Base-by-base conservation (phyloP, 768 basidiomycete genomes). In the Rhizopogon roseolus region DNA sequence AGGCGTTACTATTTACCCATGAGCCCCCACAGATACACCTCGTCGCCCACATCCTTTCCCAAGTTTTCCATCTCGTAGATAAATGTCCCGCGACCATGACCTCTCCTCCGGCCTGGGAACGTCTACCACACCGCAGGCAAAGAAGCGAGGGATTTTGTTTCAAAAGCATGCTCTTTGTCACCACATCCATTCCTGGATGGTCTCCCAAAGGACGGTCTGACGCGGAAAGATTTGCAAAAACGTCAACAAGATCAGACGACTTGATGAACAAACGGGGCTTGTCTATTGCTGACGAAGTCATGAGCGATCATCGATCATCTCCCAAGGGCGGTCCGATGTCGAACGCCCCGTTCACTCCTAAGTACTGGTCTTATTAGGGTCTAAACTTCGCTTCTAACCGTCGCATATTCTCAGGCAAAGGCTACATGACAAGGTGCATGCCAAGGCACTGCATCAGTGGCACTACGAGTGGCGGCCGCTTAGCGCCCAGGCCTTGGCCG, bases 241-340 rank as follows among this genome's bases (percentile, higher is more conserved):
- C 84, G 59, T 88, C 85, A 6, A 87, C 71, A n/a, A 91, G 77
- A 57, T 91, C 86, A 9, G 66, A 71, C 2, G 87, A 77, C 62
- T 86, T 89, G 64, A 92, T 78, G 62, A 90, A 91, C 36, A 91
- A 71, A 8, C 75, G 76, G 1, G 87, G 71, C 60, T 85, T 87
- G 68, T 85, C 76, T 38, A 90, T 66, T n/a, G 80, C 70, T 0
- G 74, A 55, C 0, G 82, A 76, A 22, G 71, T 64, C 3, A 73
- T 71, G 27, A 92, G 67, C 41, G 72, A 75, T 37, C 71, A n/a
- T n/a, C n/a, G n/a, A n/a, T n/a, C n/a, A n/a, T n/a, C n/a, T n/a
- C n/a, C n/a, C n/a, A n/a, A n/a, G n/a, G n/a, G n/a, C n/a, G n/a
- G n/a, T n/a, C n/a, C n/a, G n/a, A n/a, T n/a, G n/a, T n/a, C n/a